A percentile compares a stretch with the other conserved stretches of the same genome.
These are phyloP conservation scores for Lathyrus aphaca DNA, from an alignment of 306 rosid species.

Conservation along the genomic window DNA sequence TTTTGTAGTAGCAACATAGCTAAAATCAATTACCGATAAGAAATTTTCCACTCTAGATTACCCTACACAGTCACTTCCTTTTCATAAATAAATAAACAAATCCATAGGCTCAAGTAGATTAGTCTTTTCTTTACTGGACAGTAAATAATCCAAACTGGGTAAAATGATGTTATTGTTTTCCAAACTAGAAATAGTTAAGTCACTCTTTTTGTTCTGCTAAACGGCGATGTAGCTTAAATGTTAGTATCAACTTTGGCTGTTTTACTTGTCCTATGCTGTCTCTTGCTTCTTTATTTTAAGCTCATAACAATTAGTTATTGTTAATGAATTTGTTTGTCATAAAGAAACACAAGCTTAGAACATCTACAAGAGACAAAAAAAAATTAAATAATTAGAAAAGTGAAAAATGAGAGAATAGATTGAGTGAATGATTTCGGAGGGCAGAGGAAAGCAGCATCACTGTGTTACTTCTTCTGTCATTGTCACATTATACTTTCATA, in stretches of 20 bases:
- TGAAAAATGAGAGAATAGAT: conserved; percentile 32
- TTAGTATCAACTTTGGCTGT: conserved; percentile 33
- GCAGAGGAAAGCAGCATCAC: conserved; percentile 34
- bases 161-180: conserved; percentile 36
- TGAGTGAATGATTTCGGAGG: conserved; percentile 21
- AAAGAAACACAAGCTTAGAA: conserved; percentile 45
- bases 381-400: conserved; percentile 9
- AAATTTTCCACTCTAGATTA: conserved; percentile 15
- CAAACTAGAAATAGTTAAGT: conserved; percentile 41
- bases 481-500: conserved; percentile 50
- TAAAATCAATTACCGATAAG: not conserved
- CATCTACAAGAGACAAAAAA: conserved; percentile 43
- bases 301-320: conserved; percentile 10
- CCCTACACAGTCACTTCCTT: conserved; percentile 16
- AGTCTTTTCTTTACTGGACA: conserved; percentile 35
- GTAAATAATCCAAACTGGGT: conserved; percentile 36
- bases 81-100: conserved; percentile 6
- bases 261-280: conserved; percentile 45
- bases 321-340: not conserved
- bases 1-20: not conserved
- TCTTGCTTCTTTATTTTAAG: conserved; percentile 24
- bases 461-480: conserved; percentile 50
- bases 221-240: too few species aligned
- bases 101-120: conserved; percentile 6
- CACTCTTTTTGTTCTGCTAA: conserved; percentile 7